phyloP scores from a whole-genome alignment of 495 filamentous ascomycete species.

The Talaromyces nanjingensis region DNA sequence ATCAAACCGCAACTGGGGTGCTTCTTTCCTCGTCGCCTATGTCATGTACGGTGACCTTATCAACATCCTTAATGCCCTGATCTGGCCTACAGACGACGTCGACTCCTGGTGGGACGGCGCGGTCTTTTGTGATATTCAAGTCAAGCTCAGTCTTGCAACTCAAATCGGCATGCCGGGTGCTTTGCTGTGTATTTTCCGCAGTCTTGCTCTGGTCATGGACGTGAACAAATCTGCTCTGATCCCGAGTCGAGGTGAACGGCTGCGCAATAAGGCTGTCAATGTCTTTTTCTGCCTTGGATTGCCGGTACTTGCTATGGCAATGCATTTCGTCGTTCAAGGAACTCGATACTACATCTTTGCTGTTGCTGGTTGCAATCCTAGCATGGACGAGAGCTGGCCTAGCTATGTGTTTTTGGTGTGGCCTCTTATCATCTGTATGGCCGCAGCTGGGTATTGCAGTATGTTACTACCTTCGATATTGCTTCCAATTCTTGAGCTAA shows the following conservation, averaged over 20 bases:
- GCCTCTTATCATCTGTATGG: constrained; percentile 55
- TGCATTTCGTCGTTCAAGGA: constrained; percentile 63
- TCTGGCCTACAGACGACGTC: constrained; percentile 73
- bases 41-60: constrained; percentile 57
- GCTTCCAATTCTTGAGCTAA: neutral
- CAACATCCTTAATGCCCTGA: constrained; percentile 67
- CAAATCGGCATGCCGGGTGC: constrained; percentile 58
- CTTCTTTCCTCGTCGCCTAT: constrained; percentile 57
- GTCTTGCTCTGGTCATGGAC: constrained; percentile 62
- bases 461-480: constrained; percentile 23
- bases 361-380: constrained; percentile 64
- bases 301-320: constrained; percentile 57
- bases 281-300: constrained; percentile 60
- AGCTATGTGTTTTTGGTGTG: constrained; percentile 62
- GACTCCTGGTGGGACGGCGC: constrained; percentile 62
- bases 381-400: constrained; percentile 64
- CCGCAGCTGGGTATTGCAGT: constrained; percentile 67
- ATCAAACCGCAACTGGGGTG: constrained; percentile 37
- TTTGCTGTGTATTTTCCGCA: constrained; percentile 64
- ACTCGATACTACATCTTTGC: constrained; percentile 66
- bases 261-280: constrained; percentile 49
- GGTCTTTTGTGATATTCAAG: constrained; percentile 77
- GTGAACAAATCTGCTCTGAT: constrained; percentile 52
- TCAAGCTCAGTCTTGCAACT: constrained; percentile 57
- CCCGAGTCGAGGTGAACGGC: constrained; percentile 44